These are phyloP conservation scores for Candida sphagnicola DNA, from an alignment of 805 yeast species.

Conservation along the genomic window DNA sequence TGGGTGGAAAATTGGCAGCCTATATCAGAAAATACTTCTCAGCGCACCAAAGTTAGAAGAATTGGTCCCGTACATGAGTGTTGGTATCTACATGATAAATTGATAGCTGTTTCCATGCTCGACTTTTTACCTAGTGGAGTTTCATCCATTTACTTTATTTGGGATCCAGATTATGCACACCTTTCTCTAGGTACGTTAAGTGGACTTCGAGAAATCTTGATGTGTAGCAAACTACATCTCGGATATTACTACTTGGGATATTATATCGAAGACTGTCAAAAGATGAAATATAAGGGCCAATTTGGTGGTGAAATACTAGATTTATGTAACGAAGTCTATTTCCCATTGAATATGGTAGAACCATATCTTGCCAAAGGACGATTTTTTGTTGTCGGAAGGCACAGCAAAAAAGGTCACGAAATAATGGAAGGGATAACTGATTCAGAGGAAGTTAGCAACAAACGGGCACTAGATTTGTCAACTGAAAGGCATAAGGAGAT, in stretches of 20 bases:
- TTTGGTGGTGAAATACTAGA: conserved; percentile 77
- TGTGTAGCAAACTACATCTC: conserved; percentile 43
- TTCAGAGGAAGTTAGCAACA: too few species aligned
- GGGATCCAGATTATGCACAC: conserved; percentile 76
- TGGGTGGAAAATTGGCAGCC: conserved; percentile 31
- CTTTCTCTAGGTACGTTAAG: conserved; percentile 75
- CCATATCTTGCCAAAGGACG: conserved; percentile 24
- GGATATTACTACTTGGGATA: conserved; percentile 76
- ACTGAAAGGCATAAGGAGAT: too few species aligned
- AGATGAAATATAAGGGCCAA: conserved; percentile 77
- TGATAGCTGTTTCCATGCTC: conserved; percentile 72
- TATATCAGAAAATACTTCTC: neutral
- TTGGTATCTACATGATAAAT: conserved; percentile 57
- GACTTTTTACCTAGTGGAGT: conserved; percentile 74
- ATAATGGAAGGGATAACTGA: too few species aligned
- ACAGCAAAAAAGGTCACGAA: too few species aligned
- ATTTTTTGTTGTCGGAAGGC: conserved; percentile 21
- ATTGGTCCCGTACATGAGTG: conserved; percentile 76
- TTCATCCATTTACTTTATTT: conserved; percentile 82
- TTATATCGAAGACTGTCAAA: conserved; percentile 71
- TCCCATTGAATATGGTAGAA: conserved; percentile 30
- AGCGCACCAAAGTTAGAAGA: conserved; percentile 9
- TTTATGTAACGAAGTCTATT: conserved; percentile 42
- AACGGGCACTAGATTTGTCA: too few species aligned
- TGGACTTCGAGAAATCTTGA: conserved; percentile 63